These are phyloP conservation scores for Wolfiporia cocos DNA, from an alignment of 1,284 basidiomycete species.

Conservation along the genomic window DNA sequence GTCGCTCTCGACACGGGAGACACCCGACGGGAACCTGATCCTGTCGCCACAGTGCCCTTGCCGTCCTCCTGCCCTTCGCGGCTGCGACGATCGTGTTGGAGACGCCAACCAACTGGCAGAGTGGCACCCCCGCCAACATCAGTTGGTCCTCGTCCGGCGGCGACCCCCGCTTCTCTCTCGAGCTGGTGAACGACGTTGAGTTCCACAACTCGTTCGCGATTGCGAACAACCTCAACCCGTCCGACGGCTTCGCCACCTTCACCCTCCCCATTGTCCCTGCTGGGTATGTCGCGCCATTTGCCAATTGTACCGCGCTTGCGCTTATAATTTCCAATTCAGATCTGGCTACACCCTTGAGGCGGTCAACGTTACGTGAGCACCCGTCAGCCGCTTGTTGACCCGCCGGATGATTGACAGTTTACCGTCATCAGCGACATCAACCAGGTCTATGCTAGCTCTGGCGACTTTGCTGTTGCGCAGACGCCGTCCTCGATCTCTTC, in stretches of 20 bases:
- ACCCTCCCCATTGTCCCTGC: constrained; percentile 43
- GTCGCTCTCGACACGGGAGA: too few species aligned
- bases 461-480: constrained; percentile 37
- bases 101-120: constrained; percentile 28
- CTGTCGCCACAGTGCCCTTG: constrained; percentile 34
- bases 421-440: constrained; percentile 37
- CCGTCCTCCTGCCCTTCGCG: constrained; percentile 40
- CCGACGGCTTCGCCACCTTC: constrained; percentile 30
- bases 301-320: background rate
- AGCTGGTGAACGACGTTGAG: constrained; percentile 36
- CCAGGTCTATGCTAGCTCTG: constrained; percentile 36
- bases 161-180: constrained; percentile 40
- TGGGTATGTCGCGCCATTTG: constrained; percentile 32
- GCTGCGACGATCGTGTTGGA: constrained; percentile 38
- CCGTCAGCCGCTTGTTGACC: background rate
- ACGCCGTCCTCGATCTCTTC: constrained; percentile 18
- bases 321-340: background rate
- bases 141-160: constrained; percentile 36
- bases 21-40: too few species aligned
- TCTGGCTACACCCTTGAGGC: constrained; percentile 46
- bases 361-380: constrained; percentile 36
- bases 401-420: background rate
- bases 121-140: constrained; percentile 33
- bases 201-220: constrained; percentile 56
- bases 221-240: constrained; percentile 48